Conservation (phyloP, 139 green algal genomes). For the Deuterostichococcus epilithicus region DNA sequence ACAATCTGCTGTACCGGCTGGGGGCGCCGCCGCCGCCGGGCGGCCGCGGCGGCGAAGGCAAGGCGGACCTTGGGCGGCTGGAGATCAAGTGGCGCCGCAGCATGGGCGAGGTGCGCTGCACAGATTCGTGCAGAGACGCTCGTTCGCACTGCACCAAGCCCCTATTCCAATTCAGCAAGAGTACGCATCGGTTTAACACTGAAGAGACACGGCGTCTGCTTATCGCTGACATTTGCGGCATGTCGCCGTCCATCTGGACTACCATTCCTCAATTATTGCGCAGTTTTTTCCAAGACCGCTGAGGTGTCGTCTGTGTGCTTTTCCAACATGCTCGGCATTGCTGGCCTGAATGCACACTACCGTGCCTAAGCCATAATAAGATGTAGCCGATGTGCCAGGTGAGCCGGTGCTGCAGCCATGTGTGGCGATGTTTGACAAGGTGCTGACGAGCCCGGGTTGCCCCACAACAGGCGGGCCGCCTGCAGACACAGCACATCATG, state of each 20-base stretch:
- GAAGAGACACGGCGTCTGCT: no score
- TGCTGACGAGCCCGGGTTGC: no score
- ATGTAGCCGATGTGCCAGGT: background rate
- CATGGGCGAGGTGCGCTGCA: conserved; percentile 27
- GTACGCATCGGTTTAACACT: no score
- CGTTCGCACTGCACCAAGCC: no score
- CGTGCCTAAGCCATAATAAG: background rate
- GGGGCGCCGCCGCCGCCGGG: background rate
- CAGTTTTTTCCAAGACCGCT: background rate
- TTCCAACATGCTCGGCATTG: background rate
- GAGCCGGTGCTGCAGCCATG: background rate
- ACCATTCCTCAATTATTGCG: background rate
- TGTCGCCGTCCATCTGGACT: background rate
- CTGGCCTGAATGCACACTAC: background rate
- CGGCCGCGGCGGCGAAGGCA: background rate
- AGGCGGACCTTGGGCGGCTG: conserved; percentile 34
- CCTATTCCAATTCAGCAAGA: no score
- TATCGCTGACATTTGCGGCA: background rate
- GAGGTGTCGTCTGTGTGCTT: background rate
- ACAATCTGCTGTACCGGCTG: conserved; percentile 44
- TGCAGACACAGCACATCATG: conserved; percentile 56
- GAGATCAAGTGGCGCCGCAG: conserved; percentile 41
- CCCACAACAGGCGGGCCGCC: conserved; percentile 13
- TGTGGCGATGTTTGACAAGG: background rate
- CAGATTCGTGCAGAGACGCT: no score